Percentiles rank a stretch among this genome's conserved stretches.
These are phyloP conservation scores for Helianthus tuberosus DNA, from an alignment of 129 eudicot species.

Conservation along the genomic window DNA sequence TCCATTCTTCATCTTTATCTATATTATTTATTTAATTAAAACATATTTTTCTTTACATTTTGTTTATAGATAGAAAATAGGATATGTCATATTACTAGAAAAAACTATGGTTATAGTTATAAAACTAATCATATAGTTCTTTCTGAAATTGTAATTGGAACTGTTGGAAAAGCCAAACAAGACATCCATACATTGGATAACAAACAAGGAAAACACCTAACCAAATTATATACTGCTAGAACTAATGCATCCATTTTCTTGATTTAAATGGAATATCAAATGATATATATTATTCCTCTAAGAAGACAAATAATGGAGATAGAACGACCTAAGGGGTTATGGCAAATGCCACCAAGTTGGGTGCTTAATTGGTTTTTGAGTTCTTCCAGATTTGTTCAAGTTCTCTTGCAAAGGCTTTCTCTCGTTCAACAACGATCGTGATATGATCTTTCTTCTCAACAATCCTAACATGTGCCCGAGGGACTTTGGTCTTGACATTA, in stretches of 20 bases:
- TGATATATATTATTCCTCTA: not conserved
- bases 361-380: conserved; percentile 23
- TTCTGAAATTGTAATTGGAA: not conserved
- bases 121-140: no score
- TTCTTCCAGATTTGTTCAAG: conserved; percentile 82
- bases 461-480: conserved; percentile 64
- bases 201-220: conserved; percentile 6
- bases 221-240: conserved; percentile 21
- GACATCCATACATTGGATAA: conserved; percentile 3
- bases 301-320: not conserved
- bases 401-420: conserved; percentile 78
- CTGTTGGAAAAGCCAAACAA: not conserved
- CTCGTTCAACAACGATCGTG: conserved; percentile 86
- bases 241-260: conserved; percentile 23
- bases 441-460: conserved; percentile 79
- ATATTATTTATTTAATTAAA: no score
- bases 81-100: no score
- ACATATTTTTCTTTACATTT: no score
- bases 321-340: not conserved
- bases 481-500: conserved; percentile 63
- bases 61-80: no score
- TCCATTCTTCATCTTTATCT: no score
- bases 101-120: no score
- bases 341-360: not conserved
- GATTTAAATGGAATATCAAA: conserved; percentile 27